A percentile compares a stretch with the other conserved stretches of the same genome.
Conservation (phyloP, 257 asterid genomes). For the Mitragyna speciosa region DNA sequence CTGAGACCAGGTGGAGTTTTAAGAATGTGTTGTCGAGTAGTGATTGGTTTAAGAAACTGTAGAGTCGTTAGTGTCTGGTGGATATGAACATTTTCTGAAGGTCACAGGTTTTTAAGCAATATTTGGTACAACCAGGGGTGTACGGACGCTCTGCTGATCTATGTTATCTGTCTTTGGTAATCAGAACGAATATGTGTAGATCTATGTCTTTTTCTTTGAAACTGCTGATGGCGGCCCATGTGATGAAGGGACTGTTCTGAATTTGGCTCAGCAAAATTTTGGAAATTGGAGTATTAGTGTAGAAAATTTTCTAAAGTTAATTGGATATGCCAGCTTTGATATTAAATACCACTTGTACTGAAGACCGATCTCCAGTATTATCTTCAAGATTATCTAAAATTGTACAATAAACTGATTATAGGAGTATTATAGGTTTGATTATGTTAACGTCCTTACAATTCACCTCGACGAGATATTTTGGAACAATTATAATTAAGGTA, state of each 20-base stretch:
- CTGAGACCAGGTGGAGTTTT: constrained; percentile 13
- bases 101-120: constrained; percentile 14
- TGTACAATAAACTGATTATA: background rate
- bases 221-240: constrained; percentile 31
- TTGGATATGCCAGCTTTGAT: background rate
- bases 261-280: constrained; percentile 2
- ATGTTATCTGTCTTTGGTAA: too few species aligned
- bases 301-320: too few species aligned
- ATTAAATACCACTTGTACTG: background rate
- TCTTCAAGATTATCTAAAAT: background rate
- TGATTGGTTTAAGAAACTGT: constrained; percentile 13
- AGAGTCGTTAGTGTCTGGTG: constrained; percentile 16
- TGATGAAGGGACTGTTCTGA: constrained; percentile 10
- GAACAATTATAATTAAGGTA: too few species aligned
- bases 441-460: too few species aligned
- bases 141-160: constrained; percentile 17
- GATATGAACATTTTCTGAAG: constrained; percentile 3
- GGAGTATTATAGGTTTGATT: background rate
- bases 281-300: background rate
- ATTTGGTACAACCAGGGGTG: constrained; percentile 30
- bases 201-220: constrained; percentile 7
- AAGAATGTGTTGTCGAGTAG: constrained; percentile 39
- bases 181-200: background rate
- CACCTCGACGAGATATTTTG: background rate
- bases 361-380: background rate